These are phyloP conservation scores for Aquilaria sinensis DNA, from an alignment of 345 rosid genomes.

Conservation along the genomic window DNA sequence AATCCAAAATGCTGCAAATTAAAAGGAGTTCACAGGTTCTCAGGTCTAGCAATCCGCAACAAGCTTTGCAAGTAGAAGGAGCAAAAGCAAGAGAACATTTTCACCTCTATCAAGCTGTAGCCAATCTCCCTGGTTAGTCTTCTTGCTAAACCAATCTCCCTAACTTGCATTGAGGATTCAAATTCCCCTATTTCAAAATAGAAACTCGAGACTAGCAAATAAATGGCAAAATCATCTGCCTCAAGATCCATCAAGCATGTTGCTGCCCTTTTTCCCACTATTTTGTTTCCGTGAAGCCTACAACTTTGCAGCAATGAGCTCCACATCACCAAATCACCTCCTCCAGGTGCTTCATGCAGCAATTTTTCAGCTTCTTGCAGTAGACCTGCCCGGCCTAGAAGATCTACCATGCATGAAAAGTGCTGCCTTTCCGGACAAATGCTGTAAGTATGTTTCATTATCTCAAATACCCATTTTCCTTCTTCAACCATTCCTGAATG, in stretches of 20 bases:
- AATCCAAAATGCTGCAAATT: constrained; percentile 18
- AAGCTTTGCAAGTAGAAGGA: constrained; percentile 9
- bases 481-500: constrained; percentile 80
- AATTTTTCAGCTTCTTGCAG: constrained; percentile 59
- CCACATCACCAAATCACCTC: constrained; percentile 59
- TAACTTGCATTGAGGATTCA: constrained; percentile 40
- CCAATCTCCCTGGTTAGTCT: constrained; percentile 53
- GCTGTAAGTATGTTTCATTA: constrained; percentile 41
- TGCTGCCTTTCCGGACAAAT: constrained; percentile 48
- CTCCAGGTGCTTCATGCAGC: constrained; percentile 39
- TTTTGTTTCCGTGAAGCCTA: constrained; percentile 50
- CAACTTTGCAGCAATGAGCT: constrained; percentile 77
- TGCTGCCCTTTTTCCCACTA: constrained; percentile 61
- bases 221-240: constrained; percentile 46
- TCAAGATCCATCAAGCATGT: constrained; percentile 47
- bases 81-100: constrained; percentile 12
- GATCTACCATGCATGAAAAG: constrained; percentile 73
- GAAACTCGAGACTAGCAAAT: constrained; percentile 60
- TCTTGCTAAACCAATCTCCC: constrained; percentile 47
- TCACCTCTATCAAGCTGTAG: constrained; percentile 43
- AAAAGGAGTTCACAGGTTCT: background rate
- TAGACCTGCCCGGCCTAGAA: constrained; percentile 71
- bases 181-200: constrained; percentile 61
- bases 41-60: background rate
- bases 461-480: constrained; percentile 37